Evolutionary conservation across 192 early-diverging fungal species (phyloP), one percentile per base, ranked within the genome.

Genomic region (Podila minutissima): DNA sequence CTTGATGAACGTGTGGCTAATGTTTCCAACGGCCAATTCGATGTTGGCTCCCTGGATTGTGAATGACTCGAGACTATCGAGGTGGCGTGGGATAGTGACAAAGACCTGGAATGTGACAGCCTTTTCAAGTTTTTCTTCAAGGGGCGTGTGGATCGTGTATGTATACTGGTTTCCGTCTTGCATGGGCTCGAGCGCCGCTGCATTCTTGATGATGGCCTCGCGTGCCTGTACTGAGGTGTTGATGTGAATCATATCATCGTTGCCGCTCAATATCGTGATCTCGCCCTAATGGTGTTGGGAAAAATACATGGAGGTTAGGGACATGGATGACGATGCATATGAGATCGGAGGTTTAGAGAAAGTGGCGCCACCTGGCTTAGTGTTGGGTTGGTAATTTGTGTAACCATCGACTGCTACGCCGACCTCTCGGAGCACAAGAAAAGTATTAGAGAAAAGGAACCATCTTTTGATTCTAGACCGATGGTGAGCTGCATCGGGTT

Each of bases 201-300:
- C 77, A 22, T 81, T 81, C 49, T 69, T 81, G 61, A 81, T 31
- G 15, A 81, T 64, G 4, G 71, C 12, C 26, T 73, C 77, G 11
- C 50, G 61, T n/a, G 77, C 77, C 24, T 73, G 77, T 22, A 81
- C 77, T 53, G 70, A 72, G 29, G 77, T 81, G 32, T 65, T 67
- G 62, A 81, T 81, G 22, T 71, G 69, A 26, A 81, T 69, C 77
- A 81, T 73, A 49, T 73, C 77, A 20, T 81, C 77, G 59, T 81
- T 72, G 13, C 77, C 77, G 35, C 77, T 73, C 61, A 81, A 32
- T 58, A 81, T 81, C 20, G 77, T 81, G 58, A 81, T 81, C 24
- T 81, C 77, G 13, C 77, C 77, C 77, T 81, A 61, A 7, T 26
- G 20, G n/a, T 55, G 41, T 46, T 15, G 3, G 1, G 1, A 37